phyloP scores from a whole-genome alignment of 106 monocot genomes.

The Apostasia ramifera region DNA sequence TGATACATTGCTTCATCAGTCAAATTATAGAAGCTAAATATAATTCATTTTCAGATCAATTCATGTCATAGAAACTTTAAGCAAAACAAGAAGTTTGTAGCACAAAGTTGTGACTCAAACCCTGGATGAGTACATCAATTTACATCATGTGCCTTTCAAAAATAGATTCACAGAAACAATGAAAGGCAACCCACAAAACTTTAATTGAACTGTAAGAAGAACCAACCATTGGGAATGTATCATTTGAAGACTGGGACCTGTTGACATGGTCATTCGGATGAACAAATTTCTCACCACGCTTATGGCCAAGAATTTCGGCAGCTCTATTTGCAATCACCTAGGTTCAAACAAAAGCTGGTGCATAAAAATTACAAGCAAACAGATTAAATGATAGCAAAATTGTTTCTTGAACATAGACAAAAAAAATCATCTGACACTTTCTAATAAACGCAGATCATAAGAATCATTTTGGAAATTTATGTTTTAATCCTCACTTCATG shows the following conservation, averaged over 20 bases:
- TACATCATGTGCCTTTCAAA: background rate
- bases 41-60: too few species aligned
- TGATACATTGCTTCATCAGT: too few species aligned
- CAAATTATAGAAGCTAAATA: too few species aligned
- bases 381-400: too few species aligned
- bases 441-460: too few species aligned
- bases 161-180: too few species aligned
- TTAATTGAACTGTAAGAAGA: conserved; percentile 1
- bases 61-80: too few species aligned
- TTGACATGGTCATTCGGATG: conserved; percentile 99
- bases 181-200: background rate
- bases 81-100: background rate
- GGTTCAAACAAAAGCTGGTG: background rate
- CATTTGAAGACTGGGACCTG: conserved; percentile 91
- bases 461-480: too few species aligned
- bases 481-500: too few species aligned
- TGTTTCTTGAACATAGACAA: too few species aligned
- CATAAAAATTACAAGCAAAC: too few species aligned
- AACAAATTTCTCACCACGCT: conserved; percentile 78
- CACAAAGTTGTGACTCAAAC: background rate
- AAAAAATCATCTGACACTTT: too few species aligned
- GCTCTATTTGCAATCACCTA: conserved; percentile 98
- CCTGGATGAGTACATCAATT: background rate
- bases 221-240: conserved; percentile 95
- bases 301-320: conserved; percentile 91